Evolutionary conservation across 805 yeast species (phyloP), one percentile per base, ranked within the genome.

Genomic region (Lipomyces mesembrius): DNA sequence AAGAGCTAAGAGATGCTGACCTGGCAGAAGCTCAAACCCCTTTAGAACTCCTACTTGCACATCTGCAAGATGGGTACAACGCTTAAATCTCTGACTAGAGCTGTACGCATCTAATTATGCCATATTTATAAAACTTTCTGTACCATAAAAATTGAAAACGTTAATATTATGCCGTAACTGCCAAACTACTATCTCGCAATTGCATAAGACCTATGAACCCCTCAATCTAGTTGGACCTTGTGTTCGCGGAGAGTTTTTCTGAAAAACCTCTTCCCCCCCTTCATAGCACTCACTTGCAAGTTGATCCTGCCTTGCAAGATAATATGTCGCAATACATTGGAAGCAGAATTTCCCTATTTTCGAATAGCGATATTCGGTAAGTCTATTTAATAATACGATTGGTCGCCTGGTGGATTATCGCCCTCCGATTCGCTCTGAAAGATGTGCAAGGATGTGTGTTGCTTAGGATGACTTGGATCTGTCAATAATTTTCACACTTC

Each of bases 241-340:
- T 29, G 32, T 29, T 29, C 32, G 32, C 32, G 32, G 32, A 5
- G 56, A 22, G 27, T 27, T 25, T 22, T 52, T 52, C 20, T 11
- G 8, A n/a, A 20, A n/a, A 25, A 25, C 34, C 51, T 25, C 32
- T 29, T 22, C 20, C 12, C 29, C 29, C 37, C 22, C 8, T 57
- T 57, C 20, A 57, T 5, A n/a, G 32, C 9, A 7, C 34, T 32
- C 32, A 32, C 39, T 14, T 22, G 59, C 29, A 32, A n/a, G 12
- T 52, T 52, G 55, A 52, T 52, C 34, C 55, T 9, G 55, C 14
- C 29, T 52, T 25, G 55, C 55, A 29, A 25, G 34, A 52, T 17
- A 25, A 65, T 57, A 95, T 95, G 98, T 89, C 98, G 57, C 92
- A 92, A 75, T 93, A 89, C 78, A 90, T 92, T 72, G 98, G 98